phyloP scores from a whole-genome alignment of 1,284 basidiomycete species.

The Calocybe gambosa region DNA sequence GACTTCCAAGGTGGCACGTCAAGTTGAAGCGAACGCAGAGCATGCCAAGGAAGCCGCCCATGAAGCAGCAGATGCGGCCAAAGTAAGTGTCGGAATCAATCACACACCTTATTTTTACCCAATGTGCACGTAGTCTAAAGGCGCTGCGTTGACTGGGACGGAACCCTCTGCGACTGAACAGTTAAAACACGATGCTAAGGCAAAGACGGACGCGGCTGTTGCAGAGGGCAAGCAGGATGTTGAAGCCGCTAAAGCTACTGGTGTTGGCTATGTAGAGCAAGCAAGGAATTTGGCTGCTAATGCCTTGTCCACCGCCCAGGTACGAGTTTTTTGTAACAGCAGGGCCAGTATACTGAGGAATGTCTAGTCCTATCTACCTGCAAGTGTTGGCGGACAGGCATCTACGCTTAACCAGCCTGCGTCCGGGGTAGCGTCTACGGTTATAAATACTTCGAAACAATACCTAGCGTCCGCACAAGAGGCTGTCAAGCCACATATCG shows the following conservation, averaged over 20 bases:
- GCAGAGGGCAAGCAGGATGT: slow-evolving; percentile 48
- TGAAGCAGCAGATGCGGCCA: slow-evolving; percentile 42
- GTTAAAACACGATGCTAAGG: slow-evolving; percentile 34
- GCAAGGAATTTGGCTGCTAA: slow-evolving; percentile 41
- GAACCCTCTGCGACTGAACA: slow-evolving; percentile 35
- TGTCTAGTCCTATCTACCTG: slow-evolving; percentile 29
- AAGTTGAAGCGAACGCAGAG: slow-evolving; percentile 39
- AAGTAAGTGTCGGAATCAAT: slow-evolving; percentile 25
- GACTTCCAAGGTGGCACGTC: slow-evolving; percentile 30
- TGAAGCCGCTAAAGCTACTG: slow-evolving; percentile 35
- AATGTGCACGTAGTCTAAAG: slow-evolving; percentile 31
- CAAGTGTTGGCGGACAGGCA: slow-evolving; percentile 19
- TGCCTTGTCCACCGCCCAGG: slow-evolving; percentile 48
- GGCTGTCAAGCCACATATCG: slow-evolving; percentile 31
- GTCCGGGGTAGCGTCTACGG: slow-evolving; percentile 26
- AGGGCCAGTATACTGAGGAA: background rate
- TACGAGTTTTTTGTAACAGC: slow-evolving; percentile 19
- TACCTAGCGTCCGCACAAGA: slow-evolving; percentile 35
- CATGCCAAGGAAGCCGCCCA: slow-evolving; percentile 38
- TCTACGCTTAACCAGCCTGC: slow-evolving; percentile 15
- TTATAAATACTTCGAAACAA: slow-evolving; percentile 34
- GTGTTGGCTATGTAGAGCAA: slow-evolving; percentile 44
- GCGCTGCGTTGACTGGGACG: slow-evolving; percentile 37
- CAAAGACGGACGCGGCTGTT: slow-evolving; percentile 46
- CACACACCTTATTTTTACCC: background rate